Conservation (phyloP, 148 eudicot species). For the Chenopodium album region DNA sequence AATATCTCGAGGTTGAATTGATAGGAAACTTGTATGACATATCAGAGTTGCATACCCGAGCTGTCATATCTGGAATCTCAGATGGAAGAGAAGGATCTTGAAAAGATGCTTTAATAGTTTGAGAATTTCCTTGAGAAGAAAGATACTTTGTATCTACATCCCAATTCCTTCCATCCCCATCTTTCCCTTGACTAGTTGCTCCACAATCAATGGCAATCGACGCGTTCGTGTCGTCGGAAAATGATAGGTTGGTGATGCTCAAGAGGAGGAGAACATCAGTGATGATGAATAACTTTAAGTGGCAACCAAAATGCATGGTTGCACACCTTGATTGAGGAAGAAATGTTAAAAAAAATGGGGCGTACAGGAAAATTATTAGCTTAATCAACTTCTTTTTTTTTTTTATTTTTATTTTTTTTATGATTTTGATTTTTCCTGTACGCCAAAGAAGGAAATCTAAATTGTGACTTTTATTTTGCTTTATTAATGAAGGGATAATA, state of each 20-base stretch:
- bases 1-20: conserved; percentile 36
- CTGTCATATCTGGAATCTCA: conserved; percentile 67
- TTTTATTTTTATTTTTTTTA: too few species aligned
- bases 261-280: neutral
- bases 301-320: conserved; percentile 18
- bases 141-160: conserved; percentile 52
- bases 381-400: neutral
- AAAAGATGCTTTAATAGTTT: conserved; percentile 34
- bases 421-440: conserved; percentile 23
- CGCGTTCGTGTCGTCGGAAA: neutral
- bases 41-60: conserved; percentile 51
- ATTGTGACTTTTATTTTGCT: neutral
- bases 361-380: conserved; percentile 21
- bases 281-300: neutral
- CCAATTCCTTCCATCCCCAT: conserved; percentile 66
- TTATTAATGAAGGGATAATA: neutral
- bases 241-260: neutral
- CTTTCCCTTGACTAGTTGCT: conserved; percentile 36
- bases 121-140: conserved; percentile 30
- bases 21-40: conserved; percentile 48
- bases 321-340: neutral
- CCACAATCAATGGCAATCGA: conserved; percentile 49
- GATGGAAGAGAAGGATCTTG: conserved; percentile 84
- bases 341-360: neutral
- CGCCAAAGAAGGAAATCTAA: conserved; percentile 21